Conservation (phyloP, 225 moss, liverwort and hornwort genomes). For the Asterella californica region DNA sequence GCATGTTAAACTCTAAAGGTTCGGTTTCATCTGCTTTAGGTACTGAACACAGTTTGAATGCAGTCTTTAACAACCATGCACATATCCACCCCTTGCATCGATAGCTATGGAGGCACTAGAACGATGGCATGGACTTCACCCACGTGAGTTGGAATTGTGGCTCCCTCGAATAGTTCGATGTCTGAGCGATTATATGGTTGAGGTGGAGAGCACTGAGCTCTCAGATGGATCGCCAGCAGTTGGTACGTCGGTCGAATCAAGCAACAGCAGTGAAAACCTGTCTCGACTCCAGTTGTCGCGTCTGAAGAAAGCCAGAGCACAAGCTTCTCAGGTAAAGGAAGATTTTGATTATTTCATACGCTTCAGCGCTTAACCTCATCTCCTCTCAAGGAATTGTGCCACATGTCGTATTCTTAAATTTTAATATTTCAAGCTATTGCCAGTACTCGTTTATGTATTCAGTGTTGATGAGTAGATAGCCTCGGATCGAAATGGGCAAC, state of each 20-base stretch:
- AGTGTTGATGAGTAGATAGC: neutral
- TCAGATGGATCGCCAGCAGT: conserved; percentile 42
- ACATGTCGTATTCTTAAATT: neutral
- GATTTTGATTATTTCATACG: neutral
- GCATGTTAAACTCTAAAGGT: neutral
- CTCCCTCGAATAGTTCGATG: conserved; percentile 58
- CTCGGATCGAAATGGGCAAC: neutral
- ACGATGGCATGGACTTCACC: conserved; percentile 63
- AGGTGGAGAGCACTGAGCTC: conserved; percentile 61
- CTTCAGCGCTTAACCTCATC: neutral
- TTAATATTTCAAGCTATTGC: neutral
- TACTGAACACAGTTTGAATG: neutral
- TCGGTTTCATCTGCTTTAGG: neutral
- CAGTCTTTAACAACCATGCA: conserved; percentile 21
- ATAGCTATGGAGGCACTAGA: conserved; percentile 86
- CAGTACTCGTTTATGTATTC: neutral
- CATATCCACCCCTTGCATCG: conserved; percentile 72
- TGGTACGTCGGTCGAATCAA: conserved; percentile 21
- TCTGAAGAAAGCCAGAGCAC: conserved; percentile 64
- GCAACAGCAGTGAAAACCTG: conserved; percentile 31
- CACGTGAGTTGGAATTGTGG: conserved; percentile 59
- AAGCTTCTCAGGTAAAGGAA: conserved; percentile 63
- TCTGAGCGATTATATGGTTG: conserved; percentile 66
- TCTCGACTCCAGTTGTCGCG: conserved; percentile 59
- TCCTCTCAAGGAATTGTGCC: neutral